Percentiles rank a stretch among this genome's conserved stretches.
phyloP scores from a whole-genome alignment of 225 moss, liverwort and hornwort genomes.

The Anthoceros angustus region DNA sequence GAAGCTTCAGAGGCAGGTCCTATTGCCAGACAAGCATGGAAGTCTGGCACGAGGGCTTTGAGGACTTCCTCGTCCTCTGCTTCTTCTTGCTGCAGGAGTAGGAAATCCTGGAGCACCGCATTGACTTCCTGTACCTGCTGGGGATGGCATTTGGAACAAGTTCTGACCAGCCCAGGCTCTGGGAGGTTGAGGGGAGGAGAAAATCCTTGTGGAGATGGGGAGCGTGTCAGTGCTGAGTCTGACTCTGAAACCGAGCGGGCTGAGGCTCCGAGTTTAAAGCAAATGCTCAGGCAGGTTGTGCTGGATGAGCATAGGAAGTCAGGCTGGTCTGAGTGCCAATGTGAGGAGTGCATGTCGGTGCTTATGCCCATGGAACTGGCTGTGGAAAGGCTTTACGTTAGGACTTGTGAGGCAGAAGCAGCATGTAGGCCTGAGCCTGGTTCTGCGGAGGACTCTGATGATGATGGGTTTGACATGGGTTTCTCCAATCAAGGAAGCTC shows the following conservation, averaged over 20 bases:
- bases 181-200: background rate
- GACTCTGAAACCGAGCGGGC: background rate
- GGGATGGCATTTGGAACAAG: slow-evolving; percentile 1
- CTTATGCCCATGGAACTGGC: background rate
- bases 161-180: background rate
- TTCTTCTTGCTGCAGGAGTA: too few relatives aligned
- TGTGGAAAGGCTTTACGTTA: background rate
- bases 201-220: background rate
- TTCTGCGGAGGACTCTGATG: slow-evolving; percentile 3
- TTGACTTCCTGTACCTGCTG: background rate
- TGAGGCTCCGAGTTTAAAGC: too few relatives aligned
- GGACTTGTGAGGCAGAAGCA: background rate
- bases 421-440: background rate
- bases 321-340: background rate
- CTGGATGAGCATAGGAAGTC: background rate
- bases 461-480: background rate
- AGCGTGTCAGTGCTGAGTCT: background rate
- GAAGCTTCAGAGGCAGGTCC: too few relatives aligned
- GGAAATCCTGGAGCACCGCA: too few relatives aligned
- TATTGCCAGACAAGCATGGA: too few relatives aligned
- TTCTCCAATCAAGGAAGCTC: background rate
- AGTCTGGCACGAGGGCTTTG: too few relatives aligned
- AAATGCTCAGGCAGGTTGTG: background rate
- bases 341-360: background rate
- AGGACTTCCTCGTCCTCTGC: too few relatives aligned